Conservation (phyloP, 164 flowering plant genomes). For the Liriodendron chinense region DNA sequence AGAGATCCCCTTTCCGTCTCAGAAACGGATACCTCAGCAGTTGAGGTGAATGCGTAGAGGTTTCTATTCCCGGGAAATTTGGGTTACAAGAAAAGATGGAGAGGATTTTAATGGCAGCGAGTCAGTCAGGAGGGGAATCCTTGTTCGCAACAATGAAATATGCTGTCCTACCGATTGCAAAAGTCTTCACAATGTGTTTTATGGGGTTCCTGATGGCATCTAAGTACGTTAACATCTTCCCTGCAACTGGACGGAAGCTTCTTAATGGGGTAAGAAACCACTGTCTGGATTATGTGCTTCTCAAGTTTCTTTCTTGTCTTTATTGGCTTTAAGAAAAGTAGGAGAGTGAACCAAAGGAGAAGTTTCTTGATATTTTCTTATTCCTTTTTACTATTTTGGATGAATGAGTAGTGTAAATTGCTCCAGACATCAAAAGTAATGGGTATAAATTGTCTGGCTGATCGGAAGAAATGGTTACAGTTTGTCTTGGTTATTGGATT, state of each 20-base stretch:
- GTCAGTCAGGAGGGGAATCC: conserved; percentile 48
- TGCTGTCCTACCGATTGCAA: conserved; percentile 88
- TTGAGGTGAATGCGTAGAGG: not conserved
- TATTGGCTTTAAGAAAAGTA: not conserved
- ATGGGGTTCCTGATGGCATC: conserved; percentile 94
- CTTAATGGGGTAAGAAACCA: conserved; percentile 73
- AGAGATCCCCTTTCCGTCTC: not conserved
- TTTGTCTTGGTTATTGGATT: not conserved
- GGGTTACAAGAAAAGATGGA: conserved; percentile 6
- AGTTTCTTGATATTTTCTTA: not conserved
- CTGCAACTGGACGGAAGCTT: conserved; percentile 78
- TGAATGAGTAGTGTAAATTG: not conserved
- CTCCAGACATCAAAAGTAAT: too few species aligned
- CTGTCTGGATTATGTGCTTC: not conserved
- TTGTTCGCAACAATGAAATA: conserved; percentile 56
- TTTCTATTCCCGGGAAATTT: not conserved
- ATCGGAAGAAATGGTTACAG: not conserved
- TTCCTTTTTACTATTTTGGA: not conserved
- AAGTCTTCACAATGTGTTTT: conserved; percentile 88
- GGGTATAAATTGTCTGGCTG: too few species aligned
- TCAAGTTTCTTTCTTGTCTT: not conserved
- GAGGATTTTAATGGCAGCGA: conserved; percentile 10
- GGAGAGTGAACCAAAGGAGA: not conserved
- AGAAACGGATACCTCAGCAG: not conserved
- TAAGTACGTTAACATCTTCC: conserved; percentile 83